These are phyloP conservation scores for Nemania sp. DNA, from an alignment of 2,329 filamentous ascomycete genomes.

Conservation along the genomic window DNA sequence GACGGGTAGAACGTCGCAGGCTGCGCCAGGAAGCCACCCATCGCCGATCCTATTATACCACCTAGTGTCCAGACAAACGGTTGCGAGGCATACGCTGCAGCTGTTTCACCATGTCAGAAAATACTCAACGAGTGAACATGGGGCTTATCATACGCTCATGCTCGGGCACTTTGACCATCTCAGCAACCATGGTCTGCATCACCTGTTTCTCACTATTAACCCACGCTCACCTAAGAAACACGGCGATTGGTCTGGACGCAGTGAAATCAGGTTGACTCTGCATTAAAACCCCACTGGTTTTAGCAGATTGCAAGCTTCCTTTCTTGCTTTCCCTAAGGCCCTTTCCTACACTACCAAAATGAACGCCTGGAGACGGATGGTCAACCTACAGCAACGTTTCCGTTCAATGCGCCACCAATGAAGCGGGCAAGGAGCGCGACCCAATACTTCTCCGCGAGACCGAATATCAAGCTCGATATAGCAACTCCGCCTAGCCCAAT, in stretches of 20 bases:
- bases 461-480: constrained; percentile 47
- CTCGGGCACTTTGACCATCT: constrained; percentile 47
- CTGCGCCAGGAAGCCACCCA: constrained; percentile 44
- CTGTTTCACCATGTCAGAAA: constrained; percentile 19
- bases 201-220: constrained; percentile 31
- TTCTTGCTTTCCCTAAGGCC: background rate
- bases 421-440: constrained; percentile 47
- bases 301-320: background rate
- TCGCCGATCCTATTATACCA: constrained; percentile 43
- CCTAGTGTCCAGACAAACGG: constrained; percentile 45
- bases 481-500: constrained; percentile 43
- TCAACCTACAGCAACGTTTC: constrained; percentile 43
- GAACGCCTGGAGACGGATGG: background rate
- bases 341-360: background rate
- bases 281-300: background rate
- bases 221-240: background rate
- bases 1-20: constrained; percentile 42
- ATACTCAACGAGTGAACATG: background rate
- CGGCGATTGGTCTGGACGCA: background rate
- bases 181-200: constrained; percentile 48
- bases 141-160: constrained; percentile 42
- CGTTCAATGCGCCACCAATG: constrained; percentile 45
- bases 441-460: constrained; percentile 47
- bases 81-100: constrained; percentile 42
- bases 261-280: background rate